These are phyloP conservation scores for Hirsutella thompsonii DNA, from an alignment of 2,329 filamentous ascomycete genomes.

Conservation along the genomic window DNA sequence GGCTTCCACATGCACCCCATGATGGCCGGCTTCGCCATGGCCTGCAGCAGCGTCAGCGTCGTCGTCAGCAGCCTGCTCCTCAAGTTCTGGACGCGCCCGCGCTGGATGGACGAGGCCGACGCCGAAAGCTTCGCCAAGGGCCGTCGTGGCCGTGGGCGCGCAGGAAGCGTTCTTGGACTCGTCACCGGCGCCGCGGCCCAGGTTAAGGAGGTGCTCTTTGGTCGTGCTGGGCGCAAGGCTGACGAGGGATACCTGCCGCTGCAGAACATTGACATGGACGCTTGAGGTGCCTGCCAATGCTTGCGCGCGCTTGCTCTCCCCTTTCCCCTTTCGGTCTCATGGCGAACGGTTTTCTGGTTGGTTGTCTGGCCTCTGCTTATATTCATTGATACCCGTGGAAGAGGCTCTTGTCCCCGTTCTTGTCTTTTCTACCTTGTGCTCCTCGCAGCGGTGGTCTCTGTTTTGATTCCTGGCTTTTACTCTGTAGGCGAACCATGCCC, in stretches of 20 bases:
- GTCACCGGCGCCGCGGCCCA: slow-evolving; percentile 30
- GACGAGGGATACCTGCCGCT: slow-evolving; percentile 49
- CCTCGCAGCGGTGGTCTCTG: no score
- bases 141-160: slow-evolving; percentile 38
- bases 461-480: no score
- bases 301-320: background rate
- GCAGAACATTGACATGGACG: slow-evolving; percentile 30
- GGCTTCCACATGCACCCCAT: slow-evolving; percentile 83
- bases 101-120: slow-evolving; percentile 69
- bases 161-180: background rate
- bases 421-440: no score
- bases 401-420: no score
- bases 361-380: no score
- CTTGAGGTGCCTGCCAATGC: slow-evolving; percentile 1
- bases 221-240: slow-evolving; percentile 24
- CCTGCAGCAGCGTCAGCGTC: slow-evolving; percentile 77
- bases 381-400: no score
- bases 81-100: slow-evolving; percentile 73
- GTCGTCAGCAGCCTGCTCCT: slow-evolving; percentile 73
- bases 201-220: slow-evolving; percentile 23
- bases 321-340: background rate
- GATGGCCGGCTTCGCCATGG: slow-evolving; percentile 92
- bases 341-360: background rate
- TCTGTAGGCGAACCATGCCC: no score
- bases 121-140: slow-evolving; percentile 47